A percentile compares a stretch with the other conserved stretches of the same genome.
phyloP scores from a whole-genome alignment of 2,329 filamentous ascomycete genomes.

The Penicillium sp. region DNA sequence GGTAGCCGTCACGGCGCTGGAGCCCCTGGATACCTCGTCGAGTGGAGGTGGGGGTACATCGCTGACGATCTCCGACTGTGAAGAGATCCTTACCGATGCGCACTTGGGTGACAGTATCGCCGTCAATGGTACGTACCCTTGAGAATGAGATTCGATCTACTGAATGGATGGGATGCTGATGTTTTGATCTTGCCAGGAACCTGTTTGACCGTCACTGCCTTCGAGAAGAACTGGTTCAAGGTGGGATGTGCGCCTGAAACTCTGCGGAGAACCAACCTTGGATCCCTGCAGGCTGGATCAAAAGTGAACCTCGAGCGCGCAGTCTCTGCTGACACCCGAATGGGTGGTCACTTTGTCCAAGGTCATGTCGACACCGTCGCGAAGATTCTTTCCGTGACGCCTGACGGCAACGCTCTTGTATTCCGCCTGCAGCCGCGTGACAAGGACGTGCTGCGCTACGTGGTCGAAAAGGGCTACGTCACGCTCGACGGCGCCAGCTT shows the following conservation, averaged over 20 bases:
- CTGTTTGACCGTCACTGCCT: slow-evolving; percentile 84
- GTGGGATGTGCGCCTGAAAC: slow-evolving; percentile 95
- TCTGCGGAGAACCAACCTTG: slow-evolving; percentile 91
- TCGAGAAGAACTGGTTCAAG: slow-evolving; percentile 63
- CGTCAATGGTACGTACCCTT: slow-evolving; percentile 64
- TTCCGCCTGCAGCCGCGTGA: slow-evolving; percentile 73
- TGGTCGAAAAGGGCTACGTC: slow-evolving; percentile 95
- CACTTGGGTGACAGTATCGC: slow-evolving; percentile 89
- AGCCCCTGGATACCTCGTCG: slow-evolving; percentile 67
- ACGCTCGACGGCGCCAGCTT: slow-evolving; percentile 91
- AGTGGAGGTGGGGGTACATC: slow-evolving; percentile 75
- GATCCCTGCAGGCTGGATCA: slow-evolving; percentile 58
- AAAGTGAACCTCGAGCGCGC: slow-evolving; percentile 90
- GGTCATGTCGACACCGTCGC: slow-evolving; percentile 93
- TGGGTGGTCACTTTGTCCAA: slow-evolving; percentile 98
- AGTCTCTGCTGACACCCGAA: slow-evolving; percentile 82
- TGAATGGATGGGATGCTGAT: not conserved
- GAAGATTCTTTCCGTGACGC: slow-evolving; percentile 62
- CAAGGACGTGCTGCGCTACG: slow-evolving; percentile 66
- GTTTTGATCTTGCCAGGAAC: slow-evolving; percentile 46
- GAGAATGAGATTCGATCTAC: too few relatives aligned
- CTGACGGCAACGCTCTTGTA: slow-evolving; percentile 85
- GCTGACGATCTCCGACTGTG: slow-evolving; percentile 72
- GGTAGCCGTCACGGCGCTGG: slow-evolving; percentile 74
- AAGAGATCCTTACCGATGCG: slow-evolving; percentile 73